Evolutionary conservation across 140 eudicot genomes (phyloP), one percentile per base, ranked within the genome.

Genomic region (Anethum foeniculum): DNA sequence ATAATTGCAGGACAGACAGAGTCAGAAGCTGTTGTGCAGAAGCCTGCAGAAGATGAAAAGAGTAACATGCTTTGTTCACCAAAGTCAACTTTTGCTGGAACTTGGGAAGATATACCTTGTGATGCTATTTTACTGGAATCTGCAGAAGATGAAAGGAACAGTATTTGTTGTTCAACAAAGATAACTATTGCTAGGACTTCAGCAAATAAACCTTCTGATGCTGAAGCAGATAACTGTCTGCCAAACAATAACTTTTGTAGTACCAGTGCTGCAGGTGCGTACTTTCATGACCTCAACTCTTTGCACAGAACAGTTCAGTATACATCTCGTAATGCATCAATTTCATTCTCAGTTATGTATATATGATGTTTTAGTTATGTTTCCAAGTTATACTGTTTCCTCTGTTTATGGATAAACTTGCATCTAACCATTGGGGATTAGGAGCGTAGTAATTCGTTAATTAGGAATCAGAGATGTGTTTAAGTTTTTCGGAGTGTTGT

Each of bases 1-100:
- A 62, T 27, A 25, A n/a, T 79, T 78, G 91, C 92, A 23, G 98
- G 87, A 62, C 84, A 75, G 60, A 71, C 86, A 83, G 90, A 90
- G 76, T 87, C 88, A 58, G 93, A 90, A 74, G 60, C 38, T 23
- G 25, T 49, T 44, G 54, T 74, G 38, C 78, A 46, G 49, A 82
- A 25, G 27, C 30, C 77, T 65, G 56, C 72, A n/a, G 82, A 43
- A 43, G 75, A 56, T 81, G 72, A 44, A 27, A 83, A 83, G 62
- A 47, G 85, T 38, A 81, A 58, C 68, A 44, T 27, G 84, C 28
- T 23, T n/a, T n/a, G 21, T 62, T 86, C 88, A n/a, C 96, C 92
- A 49, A 56, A 52, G 54, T 34, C 86, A 27, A 60, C 52, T 77
- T 77, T 68, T 56, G 32, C 86, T 78, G 88, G 79, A 78, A 82